Evolutionary conservation across 305 asterid species (phyloP).

Genomic region (Fraxinus dipetala): DNA sequence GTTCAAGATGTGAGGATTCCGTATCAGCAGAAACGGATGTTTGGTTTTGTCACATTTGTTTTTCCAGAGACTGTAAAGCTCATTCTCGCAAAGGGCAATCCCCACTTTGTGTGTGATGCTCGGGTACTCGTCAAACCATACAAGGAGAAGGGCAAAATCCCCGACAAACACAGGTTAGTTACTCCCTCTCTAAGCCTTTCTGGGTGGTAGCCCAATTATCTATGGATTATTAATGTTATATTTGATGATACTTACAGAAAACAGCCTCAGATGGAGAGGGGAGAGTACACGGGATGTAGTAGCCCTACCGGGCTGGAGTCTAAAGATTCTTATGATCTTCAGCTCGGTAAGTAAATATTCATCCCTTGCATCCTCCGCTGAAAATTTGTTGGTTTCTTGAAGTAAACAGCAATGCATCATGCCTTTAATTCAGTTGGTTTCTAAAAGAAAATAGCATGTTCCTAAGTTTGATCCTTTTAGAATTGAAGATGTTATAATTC

Average conservation of each 20-base stretch:
- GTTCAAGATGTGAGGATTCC: conserved; percentile 82
- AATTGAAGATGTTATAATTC: too few relatives aligned
- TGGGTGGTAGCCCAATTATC: not conserved
- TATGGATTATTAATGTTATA: not conserved
- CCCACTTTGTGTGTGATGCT: conserved; percentile 75
- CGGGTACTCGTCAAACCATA: conserved; percentile 82
- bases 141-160: conserved; percentile 79
- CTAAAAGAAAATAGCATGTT: not conserved
- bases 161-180: conserved; percentile 51
- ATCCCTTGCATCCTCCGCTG: too few relatives aligned
- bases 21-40: conserved; percentile 76
- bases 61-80: conserved; percentile 68
- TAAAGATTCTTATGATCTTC: too few relatives aligned
- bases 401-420: too few relatives aligned
- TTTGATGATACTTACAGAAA: conserved; percentile 34
- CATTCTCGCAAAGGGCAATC: conserved; percentile 75
- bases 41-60: conserved; percentile 69
- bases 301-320: conserved; percentile 40
- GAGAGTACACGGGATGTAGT: conserved; percentile 51
- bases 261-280: conserved; percentile 58
- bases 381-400: not conserved
- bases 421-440: too few relatives aligned
- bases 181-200: not conserved
- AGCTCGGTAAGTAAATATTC: too few relatives aligned
- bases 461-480: not conserved